These are phyloP conservation scores for Rhipidocladum racemiflorum DNA, from an alignment of 176 grass and related monocot species.

Conservation along the genomic window DNA sequence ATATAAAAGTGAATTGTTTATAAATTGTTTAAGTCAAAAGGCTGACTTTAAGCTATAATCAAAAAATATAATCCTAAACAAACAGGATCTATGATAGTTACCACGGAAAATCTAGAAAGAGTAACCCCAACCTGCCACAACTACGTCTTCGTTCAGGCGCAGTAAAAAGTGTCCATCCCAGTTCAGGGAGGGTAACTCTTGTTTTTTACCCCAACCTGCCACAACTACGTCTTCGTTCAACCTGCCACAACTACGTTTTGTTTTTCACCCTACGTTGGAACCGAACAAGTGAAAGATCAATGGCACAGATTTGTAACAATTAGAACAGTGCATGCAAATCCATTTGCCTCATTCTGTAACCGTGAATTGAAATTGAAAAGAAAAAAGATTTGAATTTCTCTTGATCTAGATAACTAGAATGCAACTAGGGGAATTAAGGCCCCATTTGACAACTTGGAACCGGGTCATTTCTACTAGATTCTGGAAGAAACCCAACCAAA, in stretches of 20 bases:
- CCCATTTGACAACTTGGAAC: too few species aligned
- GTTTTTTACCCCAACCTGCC: conserved; percentile 1
- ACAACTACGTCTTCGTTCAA: too few species aligned
- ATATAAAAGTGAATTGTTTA: too few species aligned
- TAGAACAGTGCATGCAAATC: background rate
- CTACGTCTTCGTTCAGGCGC: background rate
- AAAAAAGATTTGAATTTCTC: background rate
- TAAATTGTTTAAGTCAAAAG: too few species aligned
- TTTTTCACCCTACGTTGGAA: background rate
- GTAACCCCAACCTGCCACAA: too few species aligned
- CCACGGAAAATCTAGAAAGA: background rate
- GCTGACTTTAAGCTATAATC: too few species aligned
- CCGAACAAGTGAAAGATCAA: background rate
- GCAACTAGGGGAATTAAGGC: background rate
- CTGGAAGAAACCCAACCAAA: too few species aligned
- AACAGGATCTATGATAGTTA: background rate
- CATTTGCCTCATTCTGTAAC: background rate
- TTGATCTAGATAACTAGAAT: background rate
- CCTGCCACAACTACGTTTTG: too few species aligned
- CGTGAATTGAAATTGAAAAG: background rate
- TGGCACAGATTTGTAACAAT: background rate
- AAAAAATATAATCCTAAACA: too few species aligned
- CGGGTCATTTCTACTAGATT: too few species aligned
- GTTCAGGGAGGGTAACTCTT: background rate
- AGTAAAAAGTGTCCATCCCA: background rate